phyloP scores from a whole-genome alignment of 495 filamentous ascomycete genomes.

The Sabuloglossum arenarium region DNA sequence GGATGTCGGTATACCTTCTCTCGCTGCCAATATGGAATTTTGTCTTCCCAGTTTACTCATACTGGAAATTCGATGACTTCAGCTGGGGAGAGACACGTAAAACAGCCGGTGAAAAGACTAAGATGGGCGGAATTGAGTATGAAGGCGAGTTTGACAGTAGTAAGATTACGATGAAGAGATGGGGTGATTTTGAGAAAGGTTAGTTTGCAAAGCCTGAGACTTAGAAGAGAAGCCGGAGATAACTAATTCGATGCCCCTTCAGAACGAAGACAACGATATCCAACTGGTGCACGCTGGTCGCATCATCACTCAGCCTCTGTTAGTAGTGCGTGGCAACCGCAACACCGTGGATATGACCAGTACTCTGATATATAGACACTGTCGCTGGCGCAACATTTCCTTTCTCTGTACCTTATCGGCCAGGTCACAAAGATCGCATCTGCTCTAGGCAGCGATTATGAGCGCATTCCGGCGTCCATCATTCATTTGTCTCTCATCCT shows the following conservation, averaged over 20 bases:
- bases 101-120: constrained; percentile 74
- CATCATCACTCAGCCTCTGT: not conserved
- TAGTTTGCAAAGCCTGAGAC: constrained; percentile 8
- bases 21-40: constrained; percentile 98
- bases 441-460: not conserved
- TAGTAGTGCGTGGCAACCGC: not conserved
- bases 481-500: not conserved
- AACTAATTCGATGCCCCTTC: not conserved
- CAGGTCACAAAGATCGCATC: not conserved
- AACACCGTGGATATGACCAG: constrained; percentile 2
- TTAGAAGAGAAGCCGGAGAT: not conserved
- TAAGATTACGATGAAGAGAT: constrained; percentile 96
- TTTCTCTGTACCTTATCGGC: not conserved
- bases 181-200: constrained; percentile 90
- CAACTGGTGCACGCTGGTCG: not conserved
- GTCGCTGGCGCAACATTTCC: not conserved
- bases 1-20: constrained; percentile 91
- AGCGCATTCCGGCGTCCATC: not conserved
- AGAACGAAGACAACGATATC: not conserved
- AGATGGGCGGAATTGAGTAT: constrained; percentile 59
- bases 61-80: constrained; percentile 99
- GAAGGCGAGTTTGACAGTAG: constrained; percentile 95
- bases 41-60: constrained; percentile 80
- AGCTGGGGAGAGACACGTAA: constrained; percentile 97
- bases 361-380: not conserved